Base-by-base conservation (phyloP, 1,139 yeast species). In the Entelexis paramagnoliae region DNA sequence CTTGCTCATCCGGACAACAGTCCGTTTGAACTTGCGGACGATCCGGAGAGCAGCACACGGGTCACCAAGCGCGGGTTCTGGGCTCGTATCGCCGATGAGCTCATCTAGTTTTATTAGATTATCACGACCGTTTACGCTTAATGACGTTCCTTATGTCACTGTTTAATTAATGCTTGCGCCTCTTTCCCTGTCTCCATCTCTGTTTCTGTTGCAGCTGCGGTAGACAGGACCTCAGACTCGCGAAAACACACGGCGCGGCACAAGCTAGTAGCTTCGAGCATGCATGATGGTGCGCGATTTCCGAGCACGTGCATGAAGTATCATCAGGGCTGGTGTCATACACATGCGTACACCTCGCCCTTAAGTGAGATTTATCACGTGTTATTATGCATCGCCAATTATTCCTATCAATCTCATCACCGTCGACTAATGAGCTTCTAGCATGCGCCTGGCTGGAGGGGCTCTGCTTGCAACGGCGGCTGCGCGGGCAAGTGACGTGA, bases 321-420 rank as follows among this genome's bases (percentile, higher is more conserved):
- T 26, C 10, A 26, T 10, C 7, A 7, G 30, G 13, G 14, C 11
- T 8, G 30, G 4, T 13, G 13, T 11, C 41, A 14, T 4, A 5
- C 13, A 14, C 11, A 16, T 19, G 26, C 39, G 6, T 36, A 16
- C 5, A 9, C 42, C 42, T 39, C n/a, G 13, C 42, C 42, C 20
- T 24, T 16, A 22, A n/a, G 6, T 22, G 32, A n/a, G 36, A 34
- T 16, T 4, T 2, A 8, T 7, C 46, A 42, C 46, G 46, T 42
- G 46, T n/a, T 1, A 22, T 28, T 19, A 11, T 29, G 19, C 16
- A n/a, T 10, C 19, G 6, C 10, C 2, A 7, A 3, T n/a, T n/a
- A 19, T 19, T 32, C 36, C 36, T 42, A 42, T 42, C 46, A 32
- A 42, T 42, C 29, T 14, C 46, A 42, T 42, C 46, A 40, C 20